Evolutionary conservation across 768 basidiomycete species (phyloP).

Genomic region (Zangia roseola): DNA sequence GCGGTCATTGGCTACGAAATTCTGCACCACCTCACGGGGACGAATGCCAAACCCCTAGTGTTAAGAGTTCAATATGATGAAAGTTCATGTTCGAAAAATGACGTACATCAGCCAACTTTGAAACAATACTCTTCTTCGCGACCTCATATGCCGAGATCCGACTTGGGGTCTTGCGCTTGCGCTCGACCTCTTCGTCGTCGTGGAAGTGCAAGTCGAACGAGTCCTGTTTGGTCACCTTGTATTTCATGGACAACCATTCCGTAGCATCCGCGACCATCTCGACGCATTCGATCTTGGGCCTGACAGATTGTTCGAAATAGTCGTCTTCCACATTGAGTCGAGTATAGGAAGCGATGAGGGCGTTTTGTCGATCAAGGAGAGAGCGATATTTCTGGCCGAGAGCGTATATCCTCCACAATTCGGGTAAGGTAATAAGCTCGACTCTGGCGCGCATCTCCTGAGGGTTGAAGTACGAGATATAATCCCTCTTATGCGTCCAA

Average conservation of each 20-base stretch:
- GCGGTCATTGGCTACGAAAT: slow-evolving; percentile 62
- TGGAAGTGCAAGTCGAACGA: slow-evolving; percentile 64
- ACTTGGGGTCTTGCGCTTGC: slow-evolving; percentile 80
- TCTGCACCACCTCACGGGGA: slow-evolving; percentile 81
- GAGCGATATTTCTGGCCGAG: slow-evolving; percentile 90
- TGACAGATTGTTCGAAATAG: slow-evolving; percentile 73
- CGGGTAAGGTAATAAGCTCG: slow-evolving; percentile 72
- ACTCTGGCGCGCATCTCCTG: slow-evolving; percentile 56
- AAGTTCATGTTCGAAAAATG: background rate
- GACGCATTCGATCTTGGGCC: slow-evolving; percentile 68
- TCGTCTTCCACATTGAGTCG: slow-evolving; percentile 68
- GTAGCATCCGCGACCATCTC: slow-evolving; percentile 89
- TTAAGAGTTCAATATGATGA: background rate
- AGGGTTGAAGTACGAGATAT: slow-evolving; percentile 80
- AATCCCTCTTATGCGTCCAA: slow-evolving; percentile 91
- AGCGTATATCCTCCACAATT: slow-evolving; percentile 90
- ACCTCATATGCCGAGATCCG: slow-evolving; percentile 82
- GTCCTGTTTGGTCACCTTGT: slow-evolving; percentile 70
- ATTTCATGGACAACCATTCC: slow-evolving; percentile 88
- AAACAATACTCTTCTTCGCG: slow-evolving; percentile 74
- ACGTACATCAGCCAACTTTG: slow-evolving; percentile 77
- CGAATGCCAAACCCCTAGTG: slow-evolving; percentile 82
- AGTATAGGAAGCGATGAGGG: slow-evolving; percentile 61
- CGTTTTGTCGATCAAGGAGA: slow-evolving; percentile 68
- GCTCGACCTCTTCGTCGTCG: slow-evolving; percentile 58